Evolutionary conservation across 148 eudicot species (phyloP).

Genomic region (Chenopodium album): DNA sequence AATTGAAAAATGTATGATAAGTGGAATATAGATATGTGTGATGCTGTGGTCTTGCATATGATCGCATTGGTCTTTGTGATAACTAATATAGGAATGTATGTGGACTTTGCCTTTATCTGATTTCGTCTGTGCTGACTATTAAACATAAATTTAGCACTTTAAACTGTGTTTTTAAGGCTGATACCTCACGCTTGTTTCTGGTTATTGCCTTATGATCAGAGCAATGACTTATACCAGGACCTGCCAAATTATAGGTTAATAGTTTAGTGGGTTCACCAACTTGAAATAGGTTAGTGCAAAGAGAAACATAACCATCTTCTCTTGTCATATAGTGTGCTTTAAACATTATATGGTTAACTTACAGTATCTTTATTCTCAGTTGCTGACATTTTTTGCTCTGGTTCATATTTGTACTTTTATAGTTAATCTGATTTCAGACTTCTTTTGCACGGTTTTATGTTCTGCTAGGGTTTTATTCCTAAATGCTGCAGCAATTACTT

Average conservation of each 20-base stretch:
- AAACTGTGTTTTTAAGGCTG: not conserved
- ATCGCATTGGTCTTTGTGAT: not conserved
- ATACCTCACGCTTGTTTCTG: not conserved
- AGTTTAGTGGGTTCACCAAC: not conserved
- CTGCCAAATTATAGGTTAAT: not conserved
- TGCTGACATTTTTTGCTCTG: not conserved
- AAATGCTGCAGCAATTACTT: not conserved
- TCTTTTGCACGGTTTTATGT: not conserved
- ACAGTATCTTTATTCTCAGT: not conserved
- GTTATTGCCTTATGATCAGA: not conserved
- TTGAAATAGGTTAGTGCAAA: not conserved
- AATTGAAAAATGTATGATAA: not conserved
- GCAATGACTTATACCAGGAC: not conserved
- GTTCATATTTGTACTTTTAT: not conserved
- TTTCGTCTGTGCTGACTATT: not conserved
- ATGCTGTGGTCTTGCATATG: not conserved
- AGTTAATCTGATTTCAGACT: not conserved
- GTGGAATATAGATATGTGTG: not conserved
- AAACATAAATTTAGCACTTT: not conserved
- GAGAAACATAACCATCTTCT: not conserved
- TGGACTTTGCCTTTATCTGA: not conserved
- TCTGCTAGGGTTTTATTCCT: not conserved
- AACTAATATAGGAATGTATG: not conserved
- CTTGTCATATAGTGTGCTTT: not conserved
- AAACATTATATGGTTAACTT: not conserved